Conservation (phyloP, 768 basidiomycete genomes). For the Candolleomyces aberdarensis region DNA sequence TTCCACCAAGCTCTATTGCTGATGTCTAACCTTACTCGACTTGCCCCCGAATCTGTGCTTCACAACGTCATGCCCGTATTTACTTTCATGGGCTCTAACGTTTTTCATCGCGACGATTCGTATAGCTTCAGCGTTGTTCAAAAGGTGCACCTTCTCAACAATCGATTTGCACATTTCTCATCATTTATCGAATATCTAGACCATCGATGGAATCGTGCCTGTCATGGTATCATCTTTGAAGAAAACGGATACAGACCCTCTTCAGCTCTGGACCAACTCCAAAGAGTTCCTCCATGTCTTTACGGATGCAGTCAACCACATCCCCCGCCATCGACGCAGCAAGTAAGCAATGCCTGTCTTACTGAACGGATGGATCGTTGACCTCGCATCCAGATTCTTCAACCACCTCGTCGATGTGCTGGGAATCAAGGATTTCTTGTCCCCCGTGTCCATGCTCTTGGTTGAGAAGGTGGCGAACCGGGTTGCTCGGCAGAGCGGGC, state of each 20-base stretch:
- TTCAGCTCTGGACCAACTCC: constrained; percentile 66
- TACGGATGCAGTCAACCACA: constrained; percentile 87
- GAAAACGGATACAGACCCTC: constrained; percentile 44
- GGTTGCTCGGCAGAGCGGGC: constrained; percentile 56
- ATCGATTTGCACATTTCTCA: background rate
- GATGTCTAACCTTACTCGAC: constrained; percentile 76
- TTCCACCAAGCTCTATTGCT: constrained; percentile 90
- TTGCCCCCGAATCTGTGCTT: constrained; percentile 87
- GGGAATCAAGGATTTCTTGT: constrained; percentile 75
- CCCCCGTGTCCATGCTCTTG: constrained; percentile 80
- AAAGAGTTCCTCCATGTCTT: constrained; percentile 87
- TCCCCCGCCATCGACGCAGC: constrained; percentile 89
- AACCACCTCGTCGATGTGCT: constrained; percentile 81
- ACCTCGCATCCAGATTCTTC: constrained; percentile 64
- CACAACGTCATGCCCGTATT: constrained; percentile 98
- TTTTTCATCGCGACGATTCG: constrained; percentile 93
- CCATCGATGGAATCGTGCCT: constrained; percentile 90
- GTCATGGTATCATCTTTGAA: constrained; percentile 85
- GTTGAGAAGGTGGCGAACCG: constrained; percentile 75
- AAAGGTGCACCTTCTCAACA: constrained; percentile 49
- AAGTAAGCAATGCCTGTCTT: constrained; percentile 47
- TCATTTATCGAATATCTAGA: constrained; percentile 43
- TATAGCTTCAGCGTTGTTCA: constrained; percentile 96
- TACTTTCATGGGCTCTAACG: constrained; percentile 99
- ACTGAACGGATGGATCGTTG: constrained; percentile 3